Base-by-base conservation (phyloP, 441 rosid genomes). In the Manihot esculenta region DNA sequence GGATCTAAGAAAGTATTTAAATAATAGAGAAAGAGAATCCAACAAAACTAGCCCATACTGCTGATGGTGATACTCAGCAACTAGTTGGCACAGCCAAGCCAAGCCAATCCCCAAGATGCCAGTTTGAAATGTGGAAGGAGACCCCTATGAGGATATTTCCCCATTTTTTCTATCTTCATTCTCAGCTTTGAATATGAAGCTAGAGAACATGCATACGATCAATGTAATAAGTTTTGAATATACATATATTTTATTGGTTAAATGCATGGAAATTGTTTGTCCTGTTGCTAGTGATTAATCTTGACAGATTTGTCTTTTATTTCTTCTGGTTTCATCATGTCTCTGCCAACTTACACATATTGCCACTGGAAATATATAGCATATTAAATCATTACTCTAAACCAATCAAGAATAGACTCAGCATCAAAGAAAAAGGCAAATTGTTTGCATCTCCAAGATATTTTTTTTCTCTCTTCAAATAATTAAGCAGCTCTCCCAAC, bases 231-330 rank as follows among this genome's bases (percentile, higher is more conserved):
- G 26, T 55, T 8, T 62, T 20, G 17, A 41, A n/a, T n/a, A n/a
- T n/a, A n/a, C 15, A 14, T 18, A 44, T 11, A 20, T 8, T 38
- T 44, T 26, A 42, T 20, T 41, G 67, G 30, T 62, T 54, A 38
- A 27, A 30, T 30, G 33, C 33, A 51, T 44, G 58, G 48, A 62
- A 42, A 49, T 38, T n/a, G n/a, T 18, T 27, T 75, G 71, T 72
- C 64, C 26, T 38, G 54, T 54, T 26, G 47, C 44, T 58, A 5
- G 6, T n/a, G 20, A 27, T 6, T n/a, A n/a, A n/a, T 51, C 20
- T 64, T 70, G 78, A 74, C 75, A 73, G 65, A 27, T 76, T 83
- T 78, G 79, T 80, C 70, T 49, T 62, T 60, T 54, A 61, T 47
- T 13, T 3, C 9, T 50, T 58, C 41, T 15, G n/a, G 47, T 71